Evolutionary conservation across 2,329 filamentous ascomycete species (phyloP).

Genomic region (Verticillium isaacii): DNA sequence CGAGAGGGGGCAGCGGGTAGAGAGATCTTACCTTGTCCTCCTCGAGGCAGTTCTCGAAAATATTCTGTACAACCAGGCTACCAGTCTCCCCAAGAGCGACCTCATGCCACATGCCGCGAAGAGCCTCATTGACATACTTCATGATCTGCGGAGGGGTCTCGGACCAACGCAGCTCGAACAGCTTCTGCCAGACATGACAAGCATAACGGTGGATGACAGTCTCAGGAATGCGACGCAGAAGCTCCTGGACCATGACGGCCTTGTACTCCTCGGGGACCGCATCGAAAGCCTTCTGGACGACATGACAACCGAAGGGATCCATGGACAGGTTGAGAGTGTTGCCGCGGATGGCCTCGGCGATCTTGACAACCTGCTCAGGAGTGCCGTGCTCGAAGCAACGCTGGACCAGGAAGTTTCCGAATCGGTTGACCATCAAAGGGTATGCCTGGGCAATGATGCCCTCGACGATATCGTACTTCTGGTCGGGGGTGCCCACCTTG

Average conservation of each 20-base stretch:
- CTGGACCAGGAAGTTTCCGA: slow-evolving; percentile 97
- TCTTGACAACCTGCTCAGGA: slow-evolving; percentile 88
- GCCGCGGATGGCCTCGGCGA: slow-evolving; percentile 88
- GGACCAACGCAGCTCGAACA: slow-evolving; percentile 96
- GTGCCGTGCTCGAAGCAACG: slow-evolving; percentile 98
- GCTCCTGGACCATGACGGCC: slow-evolving; percentile 96
- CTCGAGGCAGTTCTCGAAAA: slow-evolving; percentile 98
- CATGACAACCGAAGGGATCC: slow-evolving; percentile 98
- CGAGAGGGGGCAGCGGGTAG: background rate
- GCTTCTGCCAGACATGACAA: slow-evolving; percentile 99
- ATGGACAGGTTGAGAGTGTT: slow-evolving; percentile 93
- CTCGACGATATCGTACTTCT: slow-evolving; percentile 96
- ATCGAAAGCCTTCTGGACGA: slow-evolving; percentile 98
- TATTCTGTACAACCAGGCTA: slow-evolving; percentile 97
- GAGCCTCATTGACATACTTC: slow-evolving; percentile 93
- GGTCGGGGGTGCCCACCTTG: slow-evolving; percentile 89
- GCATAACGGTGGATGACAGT: slow-evolving; percentile 98
- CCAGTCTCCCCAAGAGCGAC: slow-evolving; percentile 96
- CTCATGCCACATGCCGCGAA: slow-evolving; percentile 97
- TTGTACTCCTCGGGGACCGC: slow-evolving; percentile 97
- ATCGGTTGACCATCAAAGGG: slow-evolving; percentile 94
- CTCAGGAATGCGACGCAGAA: slow-evolving; percentile 91
- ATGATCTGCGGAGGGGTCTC: slow-evolving; percentile 96
- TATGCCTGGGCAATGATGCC: slow-evolving; percentile 94
- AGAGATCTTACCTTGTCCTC: slow-evolving; percentile 77